Base-by-base conservation (phyloP, 2,329 filamentous ascomycete species). In the Monilinia fructicola region DNA sequence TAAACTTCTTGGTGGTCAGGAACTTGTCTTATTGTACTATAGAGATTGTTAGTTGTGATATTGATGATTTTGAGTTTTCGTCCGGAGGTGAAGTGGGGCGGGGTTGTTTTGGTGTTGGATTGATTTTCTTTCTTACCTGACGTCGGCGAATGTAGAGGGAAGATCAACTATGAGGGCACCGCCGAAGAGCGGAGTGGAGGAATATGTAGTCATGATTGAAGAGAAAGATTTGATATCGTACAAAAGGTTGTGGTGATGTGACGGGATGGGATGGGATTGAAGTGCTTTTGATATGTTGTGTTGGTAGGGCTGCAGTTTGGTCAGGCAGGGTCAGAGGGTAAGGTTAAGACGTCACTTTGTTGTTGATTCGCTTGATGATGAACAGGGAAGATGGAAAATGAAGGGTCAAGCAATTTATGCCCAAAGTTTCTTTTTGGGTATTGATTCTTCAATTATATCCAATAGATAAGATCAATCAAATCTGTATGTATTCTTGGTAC, bases 1-100 rank as follows among this genome's bases (percentile, higher is more conserved):
- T 88, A 97, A 72, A 97, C 90, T 82, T 97, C 94, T 81, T 98
- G 93, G 78, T 96, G 91, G 77, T 94, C 89, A 61, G 90, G 90
- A 6, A 93, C 87, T 79, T 92, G 85, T 70, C 90, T 87, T 72
- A 93, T 84, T 65, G 85, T 84, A 79, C 90, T 92, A 69, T n/a
- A 10, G 2, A 14, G 16, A 26, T 38, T 53, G 52, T 72, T 71
- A 71, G 69, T 74, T 67, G 54, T 58, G 61, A 46, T 38, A 42
- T 61, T 65, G 56, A 66, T 38, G 31, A 62, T 62, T 26, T 55
- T 64, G 61, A 18, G 38, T 40, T 54, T 64, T 65, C 40, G 42
- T 40, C n/a, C 11, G 42, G n/a, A 26, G 54, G 18, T 23, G 60
- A 42, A 28, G 61, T 56, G 61, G 61, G 61, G 61, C 35, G 31